Evolutionary conservation across 2,329 filamentous ascomycete species (phyloP).

Genomic region (Trichoderma sp.): DNA sequence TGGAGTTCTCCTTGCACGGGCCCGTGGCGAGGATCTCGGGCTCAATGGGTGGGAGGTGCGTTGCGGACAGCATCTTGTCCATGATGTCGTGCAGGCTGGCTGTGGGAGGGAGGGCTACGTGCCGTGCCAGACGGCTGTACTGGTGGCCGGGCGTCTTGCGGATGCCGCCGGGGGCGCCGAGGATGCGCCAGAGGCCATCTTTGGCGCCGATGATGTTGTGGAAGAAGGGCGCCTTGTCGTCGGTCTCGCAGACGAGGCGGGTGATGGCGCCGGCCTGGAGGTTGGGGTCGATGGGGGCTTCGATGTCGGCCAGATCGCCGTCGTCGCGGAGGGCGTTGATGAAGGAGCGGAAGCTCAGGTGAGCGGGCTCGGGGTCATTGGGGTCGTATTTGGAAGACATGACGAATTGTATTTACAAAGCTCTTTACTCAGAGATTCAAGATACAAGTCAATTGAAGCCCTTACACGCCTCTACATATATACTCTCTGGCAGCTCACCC

Average conservation of each 20-base stretch:
- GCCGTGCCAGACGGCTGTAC: slow-evolving; percentile 49
- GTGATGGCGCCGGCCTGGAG: slow-evolving; percentile 54
- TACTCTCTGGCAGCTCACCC: not conserved
- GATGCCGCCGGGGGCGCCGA: slow-evolving; percentile 49
- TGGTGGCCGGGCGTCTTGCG: slow-evolving; percentile 38
- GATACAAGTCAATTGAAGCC: not conserved
- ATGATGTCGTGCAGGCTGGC: slow-evolving; percentile 43
- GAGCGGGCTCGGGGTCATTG: slow-evolving; percentile 26
- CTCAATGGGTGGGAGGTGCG: not conserved
- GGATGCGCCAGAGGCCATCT: slow-evolving; percentile 52
- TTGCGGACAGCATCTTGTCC: slow-evolving; percentile 44
- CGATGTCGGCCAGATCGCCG: slow-evolving; percentile 50
- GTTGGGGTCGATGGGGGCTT: slow-evolving; percentile 48
- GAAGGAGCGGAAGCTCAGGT: slow-evolving; percentile 51
- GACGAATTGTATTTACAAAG: not conserved
- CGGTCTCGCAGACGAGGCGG: slow-evolving; percentile 48
- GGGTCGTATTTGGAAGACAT: not conserved
- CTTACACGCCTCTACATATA: not conserved
- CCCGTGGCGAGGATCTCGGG: not conserved
- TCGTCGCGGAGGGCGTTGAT: slow-evolving; percentile 49
- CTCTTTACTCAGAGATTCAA: not conserved
- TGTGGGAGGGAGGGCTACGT: slow-evolving; percentile 46
- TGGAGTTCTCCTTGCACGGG: slow-evolving; percentile 6
- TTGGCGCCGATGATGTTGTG: slow-evolving; percentile 54
- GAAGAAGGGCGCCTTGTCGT: slow-evolving; percentile 55